phyloP scores from a whole-genome alignment of 768 basidiomycete species.

The Clavaria fumosa region DNA sequence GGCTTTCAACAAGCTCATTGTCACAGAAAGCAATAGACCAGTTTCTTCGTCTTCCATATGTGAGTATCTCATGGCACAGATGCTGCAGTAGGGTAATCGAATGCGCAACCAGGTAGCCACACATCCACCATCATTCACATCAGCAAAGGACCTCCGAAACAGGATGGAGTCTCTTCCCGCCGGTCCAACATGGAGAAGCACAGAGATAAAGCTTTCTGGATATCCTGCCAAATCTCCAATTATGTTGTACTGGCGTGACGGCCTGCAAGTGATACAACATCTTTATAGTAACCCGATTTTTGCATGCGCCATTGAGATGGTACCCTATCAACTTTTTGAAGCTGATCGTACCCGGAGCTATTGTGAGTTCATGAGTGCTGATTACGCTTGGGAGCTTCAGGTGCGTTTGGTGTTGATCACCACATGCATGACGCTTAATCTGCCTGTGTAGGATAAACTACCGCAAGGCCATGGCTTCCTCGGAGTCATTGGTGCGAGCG shows the following conservation, averaged over 20 bases:
- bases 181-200: constrained; percentile 12
- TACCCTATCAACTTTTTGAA: constrained; percentile 11
- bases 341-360: constrained; percentile 8
- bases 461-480: constrained; percentile 16
- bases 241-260: constrained; percentile 14
- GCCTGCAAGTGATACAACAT: constrained; percentile 14
- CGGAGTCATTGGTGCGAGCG: constrained; percentile 16
- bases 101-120: too few species aligned
- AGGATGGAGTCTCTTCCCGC: constrained; percentile 11
- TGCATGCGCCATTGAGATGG: constrained; percentile 11
- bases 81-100: too few species aligned
- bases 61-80: constrained; percentile 11
- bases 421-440: neutral
- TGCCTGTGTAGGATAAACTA: constrained; percentile 9
- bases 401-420: constrained; percentile 9
- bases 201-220: constrained; percentile 2
- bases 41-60: constrained; percentile 16
- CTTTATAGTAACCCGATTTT: constrained; percentile 15
- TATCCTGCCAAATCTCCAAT: constrained; percentile 11
- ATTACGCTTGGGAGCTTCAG: constrained; percentile 16
- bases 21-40: constrained; percentile 17
- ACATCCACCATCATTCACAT: constrained; percentile 10
- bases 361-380: constrained; percentile 14
- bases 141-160: constrained; percentile 10
- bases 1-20: constrained; percentile 15